Evolutionary conservation across 441 rosid species (phyloP).

Genomic region (Flueggea neowawraea): DNA sequence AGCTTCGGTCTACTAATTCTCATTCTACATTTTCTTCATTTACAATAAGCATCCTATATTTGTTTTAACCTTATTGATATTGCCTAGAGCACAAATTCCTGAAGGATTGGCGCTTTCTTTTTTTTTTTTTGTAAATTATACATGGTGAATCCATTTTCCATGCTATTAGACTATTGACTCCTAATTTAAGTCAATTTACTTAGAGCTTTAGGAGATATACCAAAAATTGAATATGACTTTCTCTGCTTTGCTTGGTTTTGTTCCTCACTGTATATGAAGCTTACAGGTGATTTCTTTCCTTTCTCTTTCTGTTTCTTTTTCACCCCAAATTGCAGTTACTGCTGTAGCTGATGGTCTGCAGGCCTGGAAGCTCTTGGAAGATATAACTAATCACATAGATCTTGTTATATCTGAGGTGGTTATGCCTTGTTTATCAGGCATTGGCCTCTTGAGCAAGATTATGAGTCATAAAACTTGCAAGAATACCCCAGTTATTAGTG

Average conservation of each 20-base stretch:
- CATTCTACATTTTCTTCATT: too few relatives aligned
- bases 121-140: too few relatives aligned
- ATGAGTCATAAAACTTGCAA: slow-evolving; percentile 31
- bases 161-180: too few relatives aligned
- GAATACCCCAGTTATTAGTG: slow-evolving; percentile 29
- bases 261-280: neutral
- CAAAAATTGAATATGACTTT: neutral
- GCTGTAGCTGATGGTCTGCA: slow-evolving; percentile 32
- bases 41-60: too few relatives aligned
- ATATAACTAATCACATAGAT: slow-evolving; percentile 24
- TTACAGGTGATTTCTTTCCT: neutral
- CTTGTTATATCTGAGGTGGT: slow-evolving; percentile 31
- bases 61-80: too few relatives aligned
- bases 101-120: too few relatives aligned
- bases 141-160: too few relatives aligned
- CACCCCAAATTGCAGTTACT: slow-evolving; percentile 17
- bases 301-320: slow-evolving; percentile 1
- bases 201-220: neutral
- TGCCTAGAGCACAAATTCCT: too few relatives aligned
- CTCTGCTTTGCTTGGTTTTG: neutral
- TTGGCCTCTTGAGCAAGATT: slow-evolving; percentile 25
- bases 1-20: too few relatives aligned
- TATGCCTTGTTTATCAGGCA: slow-evolving; percentile 29
- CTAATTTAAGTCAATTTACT: neutral
- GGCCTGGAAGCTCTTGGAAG: slow-evolving; percentile 32